A percentile compares a stretch with the other conserved stretches of the same genome.
Evolutionary conservation across 805 yeast species (phyloP).

Genomic region (Yamadazyma tumulicola): DNA sequence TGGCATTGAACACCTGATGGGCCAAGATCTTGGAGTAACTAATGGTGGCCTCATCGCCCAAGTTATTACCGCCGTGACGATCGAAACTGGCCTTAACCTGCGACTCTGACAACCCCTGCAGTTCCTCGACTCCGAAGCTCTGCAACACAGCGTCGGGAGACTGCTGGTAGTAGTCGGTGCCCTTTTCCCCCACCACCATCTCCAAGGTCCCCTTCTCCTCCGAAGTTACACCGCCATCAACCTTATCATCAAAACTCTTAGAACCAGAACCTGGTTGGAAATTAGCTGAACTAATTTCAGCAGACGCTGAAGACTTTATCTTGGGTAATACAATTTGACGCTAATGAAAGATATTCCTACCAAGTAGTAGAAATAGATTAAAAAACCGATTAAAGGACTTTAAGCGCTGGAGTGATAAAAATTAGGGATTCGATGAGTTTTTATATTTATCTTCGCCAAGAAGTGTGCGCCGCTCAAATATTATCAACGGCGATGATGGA

Average conservation of each 20-base stretch:
- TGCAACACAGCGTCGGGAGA: slow-evolving; percentile 16
- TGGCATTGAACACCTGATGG: slow-evolving; percentile 72
- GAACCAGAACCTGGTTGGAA: slow-evolving; percentile 3
- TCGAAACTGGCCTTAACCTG: slow-evolving; percentile 15
- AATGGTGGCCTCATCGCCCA: slow-evolving; percentile 58
- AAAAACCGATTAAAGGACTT: too few species aligned
- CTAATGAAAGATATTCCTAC: not conserved
- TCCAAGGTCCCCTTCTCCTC: too few species aligned
- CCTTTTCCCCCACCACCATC: not conserved
- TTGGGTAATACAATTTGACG: slow-evolving; percentile 5
- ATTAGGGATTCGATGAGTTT: too few species aligned
- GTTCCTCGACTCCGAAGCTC: slow-evolving; percentile 12
- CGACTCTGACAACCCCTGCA: slow-evolving; percentile 17
- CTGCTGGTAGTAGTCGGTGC: slow-evolving; percentile 15
- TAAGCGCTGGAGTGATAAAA: too few species aligned
- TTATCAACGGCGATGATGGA: too few species aligned
- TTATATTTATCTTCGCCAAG: too few species aligned
- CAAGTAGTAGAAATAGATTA: not conserved
- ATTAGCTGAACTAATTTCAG: slow-evolving; percentile 2
- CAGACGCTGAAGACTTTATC: slow-evolving; percentile 10
- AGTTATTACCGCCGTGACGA: slow-evolving; percentile 54
- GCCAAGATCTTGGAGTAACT: slow-evolving; percentile 53
- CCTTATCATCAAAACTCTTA: slow-evolving; percentile 4
- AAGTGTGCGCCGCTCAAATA: too few species aligned
- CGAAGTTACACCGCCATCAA: slow-evolving; percentile 3